Conservation (phyloP, 768 basidiomycete genomes). For the Rhodocollybia butyracea region DNA sequence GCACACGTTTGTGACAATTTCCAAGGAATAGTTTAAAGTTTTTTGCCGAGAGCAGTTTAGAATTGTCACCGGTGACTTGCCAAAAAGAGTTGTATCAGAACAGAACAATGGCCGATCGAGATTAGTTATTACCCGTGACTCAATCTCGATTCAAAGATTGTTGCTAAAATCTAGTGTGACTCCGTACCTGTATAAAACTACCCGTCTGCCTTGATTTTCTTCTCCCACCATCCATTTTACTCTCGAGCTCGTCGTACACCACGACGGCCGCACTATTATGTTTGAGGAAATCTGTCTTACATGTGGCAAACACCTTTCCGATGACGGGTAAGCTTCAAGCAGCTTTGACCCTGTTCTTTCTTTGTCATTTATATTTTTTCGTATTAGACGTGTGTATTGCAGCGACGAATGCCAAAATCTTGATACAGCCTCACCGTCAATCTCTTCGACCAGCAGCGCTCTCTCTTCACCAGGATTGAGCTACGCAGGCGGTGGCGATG, state of each 20-base stretch:
- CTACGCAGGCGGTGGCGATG: conserved; percentile 52
- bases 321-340: conserved; percentile 56
- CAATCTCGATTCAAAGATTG: no score
- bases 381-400: conserved; percentile 61
- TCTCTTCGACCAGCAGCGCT: conserved; percentile 64
- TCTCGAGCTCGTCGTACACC: conserved; percentile 2
- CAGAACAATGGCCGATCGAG: no score
- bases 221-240: conserved; percentile 6
- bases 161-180: no score
- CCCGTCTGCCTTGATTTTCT: not conserved
- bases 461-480: conserved; percentile 65
- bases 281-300: conserved; percentile 77
- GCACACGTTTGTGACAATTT: no score
- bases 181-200: conserved; percentile 2
- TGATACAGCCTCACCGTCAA: conserved; percentile 64
- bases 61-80: no score
- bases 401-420: conserved; percentile 61
- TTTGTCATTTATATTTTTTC: conserved; percentile 15
- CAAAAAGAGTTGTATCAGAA: no score
- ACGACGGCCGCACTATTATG: conserved; percentile 35
- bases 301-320: conserved; percentile 63
- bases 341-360: conserved; percentile 12
- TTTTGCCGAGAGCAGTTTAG: no score
- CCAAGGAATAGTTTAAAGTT: no score
- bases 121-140: no score